These are phyloP conservation scores for Hymenoscyphus fructigenus DNA, from an alignment of 2,329 filamentous ascomycete genomes.

Conservation along the genomic window DNA sequence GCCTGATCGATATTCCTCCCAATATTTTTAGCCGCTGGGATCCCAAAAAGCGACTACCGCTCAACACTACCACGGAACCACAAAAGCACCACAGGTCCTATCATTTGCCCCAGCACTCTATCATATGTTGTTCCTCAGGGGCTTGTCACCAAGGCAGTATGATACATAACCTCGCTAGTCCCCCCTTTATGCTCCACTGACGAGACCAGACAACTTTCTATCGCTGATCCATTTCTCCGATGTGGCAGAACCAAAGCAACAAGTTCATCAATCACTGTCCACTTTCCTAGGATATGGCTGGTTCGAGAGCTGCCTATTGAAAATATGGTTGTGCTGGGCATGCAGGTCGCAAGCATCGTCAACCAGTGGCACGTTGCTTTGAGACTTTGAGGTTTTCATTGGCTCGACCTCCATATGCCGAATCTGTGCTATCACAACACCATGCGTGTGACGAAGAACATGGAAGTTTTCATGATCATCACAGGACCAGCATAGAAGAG, in stretches of 20 bases:
- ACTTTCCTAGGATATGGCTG: neutral
- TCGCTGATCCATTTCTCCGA: neutral
- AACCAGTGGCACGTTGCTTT: neutral
- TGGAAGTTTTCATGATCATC: neutral
- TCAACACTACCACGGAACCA: neutral
- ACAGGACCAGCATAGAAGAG: neutral
- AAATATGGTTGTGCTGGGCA: neutral
- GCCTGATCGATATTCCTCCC: neutral
- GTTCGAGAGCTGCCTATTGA: neutral
- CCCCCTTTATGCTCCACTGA: neutral
- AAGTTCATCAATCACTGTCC: neutral
- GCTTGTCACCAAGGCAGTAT: neutral
- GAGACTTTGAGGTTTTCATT: conserved; percentile 2
- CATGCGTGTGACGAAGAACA: neutral
- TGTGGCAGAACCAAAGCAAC: neutral
- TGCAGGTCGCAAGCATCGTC: neutral
- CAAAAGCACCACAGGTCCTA: neutral
- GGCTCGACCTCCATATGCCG: neutral
- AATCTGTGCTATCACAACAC: conserved; percentile 2
- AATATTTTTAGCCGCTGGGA: neutral
- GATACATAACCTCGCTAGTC: neutral
- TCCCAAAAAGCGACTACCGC: neutral
- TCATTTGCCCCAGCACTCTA: neutral
- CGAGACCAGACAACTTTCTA: neutral
- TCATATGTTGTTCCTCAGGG: neutral